Conservation (phyloP, 1,284 basidiomycete genomes). For the Malassezia furfur region DNA sequence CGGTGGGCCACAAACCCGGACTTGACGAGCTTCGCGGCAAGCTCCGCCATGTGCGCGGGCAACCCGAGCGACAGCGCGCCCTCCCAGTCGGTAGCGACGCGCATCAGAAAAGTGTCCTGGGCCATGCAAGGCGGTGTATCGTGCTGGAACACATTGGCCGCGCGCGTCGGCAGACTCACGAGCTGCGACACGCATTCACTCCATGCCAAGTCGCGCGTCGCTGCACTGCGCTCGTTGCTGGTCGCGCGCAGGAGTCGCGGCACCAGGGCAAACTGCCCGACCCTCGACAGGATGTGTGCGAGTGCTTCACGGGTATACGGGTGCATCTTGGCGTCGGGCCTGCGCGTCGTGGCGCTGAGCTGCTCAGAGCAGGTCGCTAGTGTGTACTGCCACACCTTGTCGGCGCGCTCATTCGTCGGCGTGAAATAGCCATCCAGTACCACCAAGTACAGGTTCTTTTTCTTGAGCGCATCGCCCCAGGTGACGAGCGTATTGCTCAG, state of each 20-base stretch:
- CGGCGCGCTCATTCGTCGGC: background rate
- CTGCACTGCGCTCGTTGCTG: background rate
- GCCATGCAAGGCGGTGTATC: background rate
- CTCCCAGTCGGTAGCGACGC: background rate
- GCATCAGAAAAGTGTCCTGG: background rate
- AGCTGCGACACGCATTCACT: background rate
- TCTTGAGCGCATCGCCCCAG: slow-evolving; percentile 1
- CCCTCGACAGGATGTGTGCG: background rate
- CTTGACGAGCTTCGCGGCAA: background rate
- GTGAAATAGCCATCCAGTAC: slow-evolving; percentile 4
- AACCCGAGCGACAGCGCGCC: background rate
- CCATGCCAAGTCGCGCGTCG: slow-evolving; percentile 8
- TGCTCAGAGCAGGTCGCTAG: slow-evolving; percentile 7
- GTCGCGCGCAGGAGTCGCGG: background rate
- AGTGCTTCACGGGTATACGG: background rate
- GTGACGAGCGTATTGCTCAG: slow-evolving; percentile 7
- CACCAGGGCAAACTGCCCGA: background rate
- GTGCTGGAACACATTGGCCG: slow-evolving; percentile 7
- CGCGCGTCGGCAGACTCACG: slow-evolving; percentile 11
- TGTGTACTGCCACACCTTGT: slow-evolving; percentile 6
- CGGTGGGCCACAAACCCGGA: background rate
- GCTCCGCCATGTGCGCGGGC: background rate
- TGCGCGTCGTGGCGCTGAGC: slow-evolving; percentile 1
- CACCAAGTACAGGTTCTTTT: background rate
- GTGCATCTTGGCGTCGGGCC: background rate